These are phyloP conservation scores for Ophiobolus disseminans DNA, from an alignment of 2,329 filamentous ascomycete genomes.

Conservation along the genomic window DNA sequence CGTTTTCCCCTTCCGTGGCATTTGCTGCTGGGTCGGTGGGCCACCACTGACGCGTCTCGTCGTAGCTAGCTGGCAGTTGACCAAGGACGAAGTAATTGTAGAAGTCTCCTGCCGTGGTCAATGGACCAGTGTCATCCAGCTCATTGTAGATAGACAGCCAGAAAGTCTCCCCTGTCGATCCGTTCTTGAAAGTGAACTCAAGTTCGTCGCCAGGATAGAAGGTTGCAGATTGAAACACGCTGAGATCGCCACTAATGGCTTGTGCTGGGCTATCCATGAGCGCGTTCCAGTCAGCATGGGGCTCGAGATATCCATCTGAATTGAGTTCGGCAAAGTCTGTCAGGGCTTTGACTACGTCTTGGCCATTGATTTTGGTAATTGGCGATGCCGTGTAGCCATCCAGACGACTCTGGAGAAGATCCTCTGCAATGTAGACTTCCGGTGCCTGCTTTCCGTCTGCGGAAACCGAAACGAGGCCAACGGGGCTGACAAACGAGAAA, in stretches of 20 bases:
- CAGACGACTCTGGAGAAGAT: conserved; percentile 31
- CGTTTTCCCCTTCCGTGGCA: conserved; percentile 5
- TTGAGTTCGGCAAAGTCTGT: conserved; percentile 36
- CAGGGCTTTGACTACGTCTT: conserved; percentile 31
- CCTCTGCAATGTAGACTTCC: conserved; percentile 41
- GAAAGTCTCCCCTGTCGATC: conserved; percentile 7
- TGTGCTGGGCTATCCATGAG: conserved; percentile 29
- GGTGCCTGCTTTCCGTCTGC: conserved; percentile 33
- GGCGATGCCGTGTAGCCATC: conserved; percentile 31
- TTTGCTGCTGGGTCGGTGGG: not conserved
- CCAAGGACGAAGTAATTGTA: conserved; percentile 55
- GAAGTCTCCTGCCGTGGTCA: conserved; percentile 53
- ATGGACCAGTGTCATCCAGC: conserved; percentile 29
- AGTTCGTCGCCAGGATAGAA: conserved; percentile 48
- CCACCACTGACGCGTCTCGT: not conserved
- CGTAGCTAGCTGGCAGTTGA: conserved; percentile 18
- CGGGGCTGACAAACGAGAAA: conserved; percentile 33
- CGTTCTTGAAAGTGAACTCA: conserved; percentile 34
- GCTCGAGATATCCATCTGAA: conserved; percentile 47
- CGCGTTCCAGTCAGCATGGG: conserved; percentile 54
- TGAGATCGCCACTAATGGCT: conserved; percentile 25
- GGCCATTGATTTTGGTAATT: conserved; percentile 35
- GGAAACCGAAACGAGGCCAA: conserved; percentile 33
- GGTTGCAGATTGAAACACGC: conserved; percentile 23
- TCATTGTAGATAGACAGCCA: conserved; percentile 36